Base-by-base conservation (phyloP, 108 stramenopile species). In the Cyclotella choctawhatcheeana region DNA sequence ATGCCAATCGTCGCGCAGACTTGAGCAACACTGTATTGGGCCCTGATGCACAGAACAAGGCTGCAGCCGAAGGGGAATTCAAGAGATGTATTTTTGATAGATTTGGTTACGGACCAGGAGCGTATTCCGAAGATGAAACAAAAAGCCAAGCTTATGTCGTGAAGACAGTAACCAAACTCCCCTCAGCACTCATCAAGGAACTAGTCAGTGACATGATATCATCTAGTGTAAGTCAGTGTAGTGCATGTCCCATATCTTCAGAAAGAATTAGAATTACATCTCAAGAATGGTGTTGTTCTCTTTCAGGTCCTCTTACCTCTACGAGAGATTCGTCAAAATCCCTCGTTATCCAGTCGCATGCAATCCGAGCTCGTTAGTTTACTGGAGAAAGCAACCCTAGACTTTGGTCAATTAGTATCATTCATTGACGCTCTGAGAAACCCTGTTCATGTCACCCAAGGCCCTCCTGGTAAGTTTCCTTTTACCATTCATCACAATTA, bases 381-480 rank as follows among this genome's bases (percentile, higher is more conserved):
- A 5, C 44, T 84, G 22, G 58, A 44, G 3, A 44, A 47, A 40
- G 67, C 78, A 26, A 79, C 78, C 8, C 44, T 83, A 35, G 82
- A 83, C 33, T 60, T 51, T 44, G 58, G 54, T 37, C 83, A 84
- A 54, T 61, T 84, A 17, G 56, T 67, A 0, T 69, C 44, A n/a
- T 84, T 84, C 52, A 56, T 84, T n/a, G 78, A 79, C 26, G 45
- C 74, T 21, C 48, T 84, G 63, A 18, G 66, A 21, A 58, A 84
- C 50, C 74, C 78, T 1, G 83, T 84, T 18, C 83, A 84, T 64
- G 52, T 64, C 8, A 81, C 80, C 13, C 80, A 83, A 58, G 82
- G 82, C 0, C 82, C 82, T 12, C 83, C 75, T 21, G 79, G 78
- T 12, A 76, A 73, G 10, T 40, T 40, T 40, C 6, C 12, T 40